Percentiles rank a stretch among this genome's conserved stretches.
Conservation (phyloP, 2,329 filamentous ascomycete species). For the Trichoderma koningiopsis region DNA sequence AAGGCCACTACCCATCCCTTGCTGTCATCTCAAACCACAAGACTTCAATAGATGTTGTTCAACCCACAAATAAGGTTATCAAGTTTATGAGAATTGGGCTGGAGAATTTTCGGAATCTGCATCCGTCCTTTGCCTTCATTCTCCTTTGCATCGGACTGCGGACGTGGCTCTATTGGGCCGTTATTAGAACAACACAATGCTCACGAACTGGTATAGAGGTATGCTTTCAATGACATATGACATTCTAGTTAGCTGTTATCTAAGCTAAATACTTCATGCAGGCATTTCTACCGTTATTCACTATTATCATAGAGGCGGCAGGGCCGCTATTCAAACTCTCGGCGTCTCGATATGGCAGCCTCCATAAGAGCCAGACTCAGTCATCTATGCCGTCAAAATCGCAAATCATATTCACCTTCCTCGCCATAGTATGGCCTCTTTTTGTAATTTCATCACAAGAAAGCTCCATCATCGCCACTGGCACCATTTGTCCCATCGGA, state of each 20-base stretch:
- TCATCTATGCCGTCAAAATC: constrained; percentile 33
- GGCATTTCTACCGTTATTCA: constrained; percentile 37
- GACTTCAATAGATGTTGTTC: not conserved
- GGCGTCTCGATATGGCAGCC: not conserved
- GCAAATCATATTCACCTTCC: constrained; percentile 11
- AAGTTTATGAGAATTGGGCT: not conserved
- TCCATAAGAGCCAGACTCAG: constrained; percentile 16
- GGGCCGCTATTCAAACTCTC: not conserved
- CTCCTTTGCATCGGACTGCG: constrained; percentile 19
- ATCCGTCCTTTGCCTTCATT: constrained; percentile 7
- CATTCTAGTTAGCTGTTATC: no score
- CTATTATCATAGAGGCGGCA: not conserved
- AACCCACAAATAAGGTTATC: not conserved
- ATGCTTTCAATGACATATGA: not conserved
- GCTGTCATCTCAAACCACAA: constrained; percentile 12
- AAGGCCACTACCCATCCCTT: not conserved
- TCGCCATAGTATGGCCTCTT: constrained; percentile 39
- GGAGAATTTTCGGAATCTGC: not conserved
- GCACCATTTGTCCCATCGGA: constrained; percentile 28
- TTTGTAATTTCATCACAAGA: constrained; percentile 29
- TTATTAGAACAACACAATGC: constrained; percentile 40
- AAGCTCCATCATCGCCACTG: constrained; percentile 22
- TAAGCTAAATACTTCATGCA: constrained; percentile 16
- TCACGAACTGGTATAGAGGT: constrained; percentile 39
- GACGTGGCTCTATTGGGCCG: constrained; percentile 37